Conservation (phyloP, 202 grass and related monocot genomes). For the Hordeum pubiflorum region DNA sequence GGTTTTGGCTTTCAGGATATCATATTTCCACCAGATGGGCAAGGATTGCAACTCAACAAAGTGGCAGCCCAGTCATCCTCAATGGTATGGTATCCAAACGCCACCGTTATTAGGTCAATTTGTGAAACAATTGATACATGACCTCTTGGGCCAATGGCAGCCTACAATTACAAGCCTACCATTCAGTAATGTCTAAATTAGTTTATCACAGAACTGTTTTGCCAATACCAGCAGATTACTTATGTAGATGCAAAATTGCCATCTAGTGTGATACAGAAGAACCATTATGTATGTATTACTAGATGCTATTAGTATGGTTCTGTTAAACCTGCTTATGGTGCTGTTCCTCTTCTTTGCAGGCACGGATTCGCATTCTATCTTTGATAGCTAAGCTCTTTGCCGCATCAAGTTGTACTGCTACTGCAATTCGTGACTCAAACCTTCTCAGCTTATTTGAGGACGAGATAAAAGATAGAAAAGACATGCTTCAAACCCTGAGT, state of each 20-base stretch:
- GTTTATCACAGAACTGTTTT: not conserved
- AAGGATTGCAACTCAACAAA: slow-evolving; percentile 59
- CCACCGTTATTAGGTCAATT: not conserved
- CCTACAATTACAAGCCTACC: not conserved
- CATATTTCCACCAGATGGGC: slow-evolving; percentile 62
- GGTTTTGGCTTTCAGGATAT: slow-evolving; percentile 39
- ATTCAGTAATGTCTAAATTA: not conserved
- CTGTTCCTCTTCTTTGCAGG: slow-evolving; percentile 38
- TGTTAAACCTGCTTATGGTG: not conserved
- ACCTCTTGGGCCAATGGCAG: not conserved
- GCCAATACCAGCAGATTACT: not conserved
- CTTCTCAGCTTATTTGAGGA: slow-evolving; percentile 81
- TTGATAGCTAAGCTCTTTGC: slow-evolving; percentile 77
- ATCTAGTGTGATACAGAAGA: not conserved
- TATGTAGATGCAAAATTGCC: not conserved
- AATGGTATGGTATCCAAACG: slow-evolving; percentile 38
- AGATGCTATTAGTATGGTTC: not conserved
- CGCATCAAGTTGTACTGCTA: slow-evolving; percentile 53
- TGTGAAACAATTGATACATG: not conserved
- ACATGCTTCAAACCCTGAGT: slow-evolving; percentile 64
- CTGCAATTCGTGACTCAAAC: slow-evolving; percentile 49
- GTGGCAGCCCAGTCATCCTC: slow-evolving; percentile 62
- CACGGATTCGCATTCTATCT: slow-evolving; percentile 63
- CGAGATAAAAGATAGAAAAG: slow-evolving; percentile 74
- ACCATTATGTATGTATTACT: not conserved